A percentile compares a stretch with the other conserved stretches of the same genome.
These are phyloP conservation scores for Fusarium phyllophilum DNA, from an alignment of 2,329 filamentous ascomycete species.

Conservation along the genomic window DNA sequence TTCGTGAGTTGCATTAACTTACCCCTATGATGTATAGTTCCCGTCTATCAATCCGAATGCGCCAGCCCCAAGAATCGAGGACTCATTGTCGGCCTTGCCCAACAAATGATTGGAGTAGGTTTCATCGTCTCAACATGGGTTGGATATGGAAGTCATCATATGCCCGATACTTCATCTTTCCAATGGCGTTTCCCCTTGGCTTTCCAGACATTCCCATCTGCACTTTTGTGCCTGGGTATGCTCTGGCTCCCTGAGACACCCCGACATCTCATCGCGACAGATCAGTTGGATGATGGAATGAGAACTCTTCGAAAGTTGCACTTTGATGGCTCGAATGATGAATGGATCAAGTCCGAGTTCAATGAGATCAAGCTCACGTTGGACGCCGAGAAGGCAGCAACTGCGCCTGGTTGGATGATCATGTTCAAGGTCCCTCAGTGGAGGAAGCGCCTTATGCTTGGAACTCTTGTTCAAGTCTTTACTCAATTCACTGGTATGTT, in stretches of 20 bases:
- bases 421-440: conserved; percentile 67
- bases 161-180: conserved; percentile 43
- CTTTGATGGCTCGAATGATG: conserved; percentile 62
- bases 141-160: conserved; percentile 46
- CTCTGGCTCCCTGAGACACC: conserved; percentile 43
- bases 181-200: conserved; percentile 47
- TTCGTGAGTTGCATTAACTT: conserved; percentile 55
- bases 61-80: conserved; percentile 39
- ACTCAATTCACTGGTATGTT: conserved; percentile 58
- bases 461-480: conserved; percentile 68
- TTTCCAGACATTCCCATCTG: conserved; percentile 39
- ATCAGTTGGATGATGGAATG: conserved; percentile 54
- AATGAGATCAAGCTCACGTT: conserved; percentile 65
- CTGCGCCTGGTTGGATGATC: conserved; percentile 58
- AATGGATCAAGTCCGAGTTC: conserved; percentile 65
- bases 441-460: conserved; percentile 67
- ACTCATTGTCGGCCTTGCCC: conserved; percentile 63
- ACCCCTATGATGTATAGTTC: conserved; percentile 50
- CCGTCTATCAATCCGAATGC: conserved; percentile 42
- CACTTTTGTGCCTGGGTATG: conserved; percentile 36
- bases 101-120: conserved; percentile 65
- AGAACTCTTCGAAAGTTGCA: conserved; percentile 59
- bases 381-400: conserved; percentile 45
- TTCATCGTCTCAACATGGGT: conserved; percentile 62
- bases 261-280: conserved; percentile 47